These are phyloP conservation scores for Echites panduratus DNA, from an alignment of 257 asterid species.

Conservation along the genomic window DNA sequence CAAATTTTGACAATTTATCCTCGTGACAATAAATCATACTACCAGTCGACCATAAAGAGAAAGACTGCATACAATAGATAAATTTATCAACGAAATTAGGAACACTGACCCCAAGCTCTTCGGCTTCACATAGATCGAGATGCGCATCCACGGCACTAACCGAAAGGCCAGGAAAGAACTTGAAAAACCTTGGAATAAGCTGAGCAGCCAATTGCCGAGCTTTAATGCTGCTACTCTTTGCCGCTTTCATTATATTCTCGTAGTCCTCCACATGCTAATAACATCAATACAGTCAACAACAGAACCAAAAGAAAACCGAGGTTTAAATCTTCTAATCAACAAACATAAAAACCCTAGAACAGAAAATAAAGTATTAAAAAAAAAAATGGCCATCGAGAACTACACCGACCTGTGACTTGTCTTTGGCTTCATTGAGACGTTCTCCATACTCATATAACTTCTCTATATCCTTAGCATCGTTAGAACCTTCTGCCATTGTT, in stretches of 20 bases:
- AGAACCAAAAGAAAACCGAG: constrained; percentile 1
- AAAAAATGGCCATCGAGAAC: constrained; percentile 9
- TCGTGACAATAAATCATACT: background rate
- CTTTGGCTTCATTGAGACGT: constrained; percentile 75
- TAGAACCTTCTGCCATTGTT: constrained; percentile 43
- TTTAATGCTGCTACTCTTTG: constrained; percentile 64
- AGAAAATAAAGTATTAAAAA: background rate
- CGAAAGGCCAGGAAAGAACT: constrained; percentile 64
- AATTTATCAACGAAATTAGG: background rate
- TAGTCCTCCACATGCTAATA: constrained; percentile 64
- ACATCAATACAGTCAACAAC: constrained; percentile 9
- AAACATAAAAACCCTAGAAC: constrained; percentile 27
- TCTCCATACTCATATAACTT: constrained; percentile 86
- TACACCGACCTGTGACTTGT: constrained; percentile 69
- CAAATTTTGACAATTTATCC: background rate
- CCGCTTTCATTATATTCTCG: constrained; percentile 67
- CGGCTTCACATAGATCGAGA: constrained; percentile 94
- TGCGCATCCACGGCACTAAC: constrained; percentile 78
- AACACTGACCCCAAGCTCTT: constrained; percentile 80
- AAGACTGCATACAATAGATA: background rate
- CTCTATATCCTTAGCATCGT: constrained; percentile 60
- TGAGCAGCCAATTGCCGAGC: constrained; percentile 94
- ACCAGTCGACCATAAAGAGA: too few species aligned
- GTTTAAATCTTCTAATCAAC: constrained; percentile 5
- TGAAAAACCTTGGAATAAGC: constrained; percentile 84